Evolutionary conservation across 306 rosid species (phyloP).

Genomic region (Mimosa bimucronata): DNA sequence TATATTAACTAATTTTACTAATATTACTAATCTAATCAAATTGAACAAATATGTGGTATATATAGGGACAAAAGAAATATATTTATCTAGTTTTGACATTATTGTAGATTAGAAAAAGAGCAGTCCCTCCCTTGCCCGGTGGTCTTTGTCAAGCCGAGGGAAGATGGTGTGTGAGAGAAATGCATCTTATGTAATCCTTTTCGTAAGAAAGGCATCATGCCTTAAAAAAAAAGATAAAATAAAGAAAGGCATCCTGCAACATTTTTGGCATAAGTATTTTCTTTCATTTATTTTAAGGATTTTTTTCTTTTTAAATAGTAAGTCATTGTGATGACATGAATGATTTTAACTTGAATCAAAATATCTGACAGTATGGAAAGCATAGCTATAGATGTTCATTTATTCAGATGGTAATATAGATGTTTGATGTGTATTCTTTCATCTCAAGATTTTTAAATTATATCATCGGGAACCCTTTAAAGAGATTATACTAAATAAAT

Average conservation of each 20-base stretch:
- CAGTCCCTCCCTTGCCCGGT: no score
- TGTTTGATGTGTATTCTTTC: neutral
- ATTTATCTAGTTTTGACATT: no score
- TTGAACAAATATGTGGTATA: no score
- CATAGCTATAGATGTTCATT: neutral
- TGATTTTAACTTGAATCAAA: neutral
- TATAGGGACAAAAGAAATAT: no score
- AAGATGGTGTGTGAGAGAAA: conserved; percentile 21
- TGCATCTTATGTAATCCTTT: conserved; percentile 36
- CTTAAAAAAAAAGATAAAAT: neutral
- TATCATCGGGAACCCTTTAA: neutral
- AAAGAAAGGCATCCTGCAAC: conserved; percentile 23
- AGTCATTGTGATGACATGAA: neutral
- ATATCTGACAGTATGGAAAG: neutral
- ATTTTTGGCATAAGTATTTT: neutral
- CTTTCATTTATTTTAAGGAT: no score
- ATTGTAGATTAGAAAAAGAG: no score
- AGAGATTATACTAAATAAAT: neutral
- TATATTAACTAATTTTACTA: no score
- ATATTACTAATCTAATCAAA: no score
- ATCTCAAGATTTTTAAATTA: neutral
- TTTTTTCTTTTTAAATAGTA: neutral
- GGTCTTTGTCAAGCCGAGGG: conserved; percentile 2
- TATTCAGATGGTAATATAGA: neutral
- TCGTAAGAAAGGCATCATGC: conserved; percentile 44